Conservation (phyloP, 768 basidiomycete genomes). For the Xerocomus potaroensis region DNA sequence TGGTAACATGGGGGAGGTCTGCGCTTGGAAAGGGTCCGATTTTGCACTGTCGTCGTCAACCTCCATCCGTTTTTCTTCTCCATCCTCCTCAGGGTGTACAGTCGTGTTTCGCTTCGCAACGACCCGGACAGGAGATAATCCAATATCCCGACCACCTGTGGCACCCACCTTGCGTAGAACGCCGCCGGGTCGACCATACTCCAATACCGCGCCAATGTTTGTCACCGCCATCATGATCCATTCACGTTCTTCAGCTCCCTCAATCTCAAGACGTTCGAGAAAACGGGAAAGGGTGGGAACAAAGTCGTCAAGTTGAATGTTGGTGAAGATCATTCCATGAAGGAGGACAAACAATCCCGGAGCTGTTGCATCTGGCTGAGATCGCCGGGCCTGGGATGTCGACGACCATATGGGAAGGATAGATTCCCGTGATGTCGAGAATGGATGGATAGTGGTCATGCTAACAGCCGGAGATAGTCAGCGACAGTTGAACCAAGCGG, state of each 20-base stretch:
- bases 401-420: slow-evolving; percentile 85
- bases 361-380: slow-evolving; percentile 66
- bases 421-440: slow-evolving; percentile 83
- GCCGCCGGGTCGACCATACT: slow-evolving; percentile 79
- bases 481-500: not conserved
- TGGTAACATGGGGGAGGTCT: slow-evolving; percentile 26
- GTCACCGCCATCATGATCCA: slow-evolving; percentile 97
- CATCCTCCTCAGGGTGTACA: slow-evolving; percentile 31
- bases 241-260: slow-evolving; percentile 75
- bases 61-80: slow-evolving; percentile 58
- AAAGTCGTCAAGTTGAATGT: slow-evolving; percentile 92
- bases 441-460: slow-evolving; percentile 89
- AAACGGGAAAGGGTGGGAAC: slow-evolving; percentile 74
- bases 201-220: slow-evolving; percentile 77
- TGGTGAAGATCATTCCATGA: slow-evolving; percentile 97
- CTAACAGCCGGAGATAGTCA: slow-evolving; percentile 38
- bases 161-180: slow-evolving; percentile 63
- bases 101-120: slow-evolving; percentile 44
- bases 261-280: slow-evolving; percentile 80
- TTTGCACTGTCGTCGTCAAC: slow-evolving; percentile 49
- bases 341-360: slow-evolving; percentile 86
- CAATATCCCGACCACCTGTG: slow-evolving; percentile 35
- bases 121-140: slow-evolving; percentile 40
- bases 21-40: slow-evolving; percentile 16
- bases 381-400: slow-evolving; percentile 56